Evolutionary conservation across 805 yeast genomes (phyloP), one percentile per base, ranked within the genome.

Genomic region (Wickerhamomyces bisporus): DNA sequence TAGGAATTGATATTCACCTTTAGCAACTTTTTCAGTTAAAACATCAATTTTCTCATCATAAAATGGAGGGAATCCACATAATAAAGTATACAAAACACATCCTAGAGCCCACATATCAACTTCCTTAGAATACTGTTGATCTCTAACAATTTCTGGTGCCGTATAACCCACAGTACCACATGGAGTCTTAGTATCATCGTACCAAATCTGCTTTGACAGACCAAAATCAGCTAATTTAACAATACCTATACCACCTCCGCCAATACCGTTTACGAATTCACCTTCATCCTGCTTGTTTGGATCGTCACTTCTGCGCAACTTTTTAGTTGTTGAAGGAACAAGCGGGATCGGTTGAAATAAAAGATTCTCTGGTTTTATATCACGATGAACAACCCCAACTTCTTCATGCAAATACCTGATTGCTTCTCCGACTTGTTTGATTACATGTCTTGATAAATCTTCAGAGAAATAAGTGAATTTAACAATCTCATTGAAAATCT

Each of bases 351-450:
- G 53, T 26, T 91, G 96, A 43, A 91, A 68, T 34, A 91, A 63
- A 39, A 91, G 79, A 56, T 93, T 91, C 51, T 87, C 98, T 0
- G 98, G 98, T 62, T 93, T 93, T 45, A 93, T 85, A 57, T 93
- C 98, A 39, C 98, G 75, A 60, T 93, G 98, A 11, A 88, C 93
- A 52, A 93, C 88, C 13, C 97, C 97, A 53, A 85, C 77, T 18
- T 89, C 81, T 53, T 86, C 91, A 60, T 93, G 98, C 35, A 93
- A 70, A 57, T 91, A 93, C 0, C 95, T 94, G 47, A 93, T 67
- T 1, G 98, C 98, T 64, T 93, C 97, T 7, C 78, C 66, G 29
- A 83, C 62, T 52, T 83, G 93, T 38, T 70, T 69, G 42, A 81
- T 45, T 73, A 58, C 78, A 76, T 58, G 82, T 70, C 50, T 78